Evolutionary conservation across 2,329 filamentous ascomycete species (phyloP), one percentile per base, ranked within the genome.

Genomic region (Neoscytalidium dimidiatum): DNA sequence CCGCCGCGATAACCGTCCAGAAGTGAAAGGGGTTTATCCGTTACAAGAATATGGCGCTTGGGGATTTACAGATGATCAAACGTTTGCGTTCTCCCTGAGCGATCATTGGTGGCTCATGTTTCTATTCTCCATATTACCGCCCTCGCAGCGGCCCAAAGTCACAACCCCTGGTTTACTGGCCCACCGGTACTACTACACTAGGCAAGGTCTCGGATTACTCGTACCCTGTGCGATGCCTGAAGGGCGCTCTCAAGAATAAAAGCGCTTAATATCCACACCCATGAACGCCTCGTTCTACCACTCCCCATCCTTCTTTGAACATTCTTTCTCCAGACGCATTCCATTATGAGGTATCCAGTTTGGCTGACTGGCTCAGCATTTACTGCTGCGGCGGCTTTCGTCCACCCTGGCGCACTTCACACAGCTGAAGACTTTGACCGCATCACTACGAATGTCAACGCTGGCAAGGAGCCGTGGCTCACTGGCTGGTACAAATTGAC

Each of bases 381-480:
- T 31, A 44, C 56, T 38, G 56, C 56, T 46, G 44, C 56, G 38
- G 56, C 56, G 38, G 58, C 58, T 19, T 73, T 76, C 31, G 67
- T 69, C 9, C 75, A 77, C 66, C 75, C 75, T 1, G 75, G 75
- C 13, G 67, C 74, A 29, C 74, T 81, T 21, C 78, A 80, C 62
- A 78, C 75, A 0, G 57, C 67, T 1, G 58, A 68, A 1, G 79
- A 81, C 58, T 77, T 83, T 51, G 69, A 74, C 7, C 76, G 81
- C 7, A 78, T 83, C 62, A 76, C 75, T 28, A 69, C 69, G 3
- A 77, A 79, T 60, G 75, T 80, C 26, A 64, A 72, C 1, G 66
- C 70, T 21, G 68, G 72, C 23, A 68, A 70, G n/a, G 73, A 75
- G 29, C 77, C 79, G 2, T 79, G 75, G 75, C 68, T 70, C 14